These are phyloP conservation scores for Fusarium tupiense DNA, from an alignment of 2,329 filamentous ascomycete genomes.

Conservation along the genomic window DNA sequence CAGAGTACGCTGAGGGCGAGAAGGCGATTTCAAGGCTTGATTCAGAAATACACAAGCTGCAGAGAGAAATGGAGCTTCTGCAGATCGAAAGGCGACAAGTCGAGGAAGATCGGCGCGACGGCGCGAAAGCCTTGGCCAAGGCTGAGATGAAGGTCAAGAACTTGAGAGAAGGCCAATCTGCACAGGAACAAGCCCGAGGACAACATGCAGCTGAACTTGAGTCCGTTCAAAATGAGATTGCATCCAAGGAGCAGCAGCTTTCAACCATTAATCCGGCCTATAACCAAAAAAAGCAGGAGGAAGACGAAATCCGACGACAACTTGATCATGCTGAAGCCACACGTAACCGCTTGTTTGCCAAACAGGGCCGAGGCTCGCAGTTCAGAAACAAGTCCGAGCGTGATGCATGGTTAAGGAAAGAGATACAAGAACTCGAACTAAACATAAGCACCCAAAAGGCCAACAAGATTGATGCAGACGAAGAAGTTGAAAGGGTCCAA, in stretches of 20 bases:
- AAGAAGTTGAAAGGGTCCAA: slow-evolving; percentile 81
- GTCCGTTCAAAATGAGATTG: slow-evolving; percentile 77
- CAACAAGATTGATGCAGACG: slow-evolving; percentile 83
- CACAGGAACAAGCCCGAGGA: slow-evolving; percentile 76
- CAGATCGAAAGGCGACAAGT: slow-evolving; percentile 86
- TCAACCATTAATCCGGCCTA: slow-evolving; percentile 80
- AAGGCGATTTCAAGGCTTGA: slow-evolving; percentile 81
- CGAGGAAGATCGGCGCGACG: slow-evolving; percentile 88
- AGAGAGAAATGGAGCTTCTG: slow-evolving; percentile 84
- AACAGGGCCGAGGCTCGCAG: slow-evolving; percentile 87
- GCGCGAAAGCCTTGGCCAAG: slow-evolving; percentile 82
- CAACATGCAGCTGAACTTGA: slow-evolving; percentile 78
- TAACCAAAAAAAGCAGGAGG: slow-evolving; percentile 76
- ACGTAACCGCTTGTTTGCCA: slow-evolving; percentile 84
- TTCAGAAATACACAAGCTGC: slow-evolving; percentile 79
- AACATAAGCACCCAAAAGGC: slow-evolving; percentile 84
- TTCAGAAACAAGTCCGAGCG: slow-evolving; percentile 91
- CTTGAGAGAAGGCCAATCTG: slow-evolving; percentile 82
- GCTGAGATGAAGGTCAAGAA: slow-evolving; percentile 86
- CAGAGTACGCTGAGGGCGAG: slow-evolving; percentile 80
- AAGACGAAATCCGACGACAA: slow-evolving; percentile 74
- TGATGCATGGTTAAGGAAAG: slow-evolving; percentile 81
- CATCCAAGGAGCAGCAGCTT: slow-evolving; percentile 80
- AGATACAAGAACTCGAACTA: slow-evolving; percentile 82
- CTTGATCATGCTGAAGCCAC: slow-evolving; percentile 80